Evolutionary conservation across 2,329 filamentous ascomycete genomes (phyloP), one percentile per base, ranked within the genome.

Genomic region (Xylaria hypoxylon): DNA sequence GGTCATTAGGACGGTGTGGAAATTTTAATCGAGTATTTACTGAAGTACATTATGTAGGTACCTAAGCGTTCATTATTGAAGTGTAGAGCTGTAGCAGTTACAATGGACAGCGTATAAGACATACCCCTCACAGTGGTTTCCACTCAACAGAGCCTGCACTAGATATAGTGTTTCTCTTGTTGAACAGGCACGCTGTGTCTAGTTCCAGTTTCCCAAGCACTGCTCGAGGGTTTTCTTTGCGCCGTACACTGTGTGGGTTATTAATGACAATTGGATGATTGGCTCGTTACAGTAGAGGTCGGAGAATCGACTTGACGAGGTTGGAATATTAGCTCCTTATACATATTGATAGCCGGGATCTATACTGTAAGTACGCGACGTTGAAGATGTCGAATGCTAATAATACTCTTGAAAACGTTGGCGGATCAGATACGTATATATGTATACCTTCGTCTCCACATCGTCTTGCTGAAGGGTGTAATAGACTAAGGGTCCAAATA

Each of bases 231-330:
- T 35, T 26, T 6, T 42, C n/a, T n/a, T 24, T 38, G 13, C 10
- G 22, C 28, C 4, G 31, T 59, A 40, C 31, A 40, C 31, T 60
- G 17, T 45, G 38, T 45, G 48, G 28, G 2, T 59, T 62, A 26
- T 17, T 19, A 57, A 50, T 57, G 3, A n/a, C n/a, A 3, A 50
- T 22, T n/a, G 44, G 31, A 15, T 44, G 26, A 11, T 44, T 24
- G 17, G 33, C 26, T 38, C 35, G 6, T 53, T 47, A 2, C 8
- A n/a, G n/a, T n/a, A n/a, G 22, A 51, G 17, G 38, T 4, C 11
- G 3, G 40, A 19, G 5, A 31, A 28, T 17, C 24, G 28, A 10
- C 26, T 2, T 51, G 48, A 33, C 47, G 48, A 51, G 26, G 8
- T 51, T 22, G 28, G 11, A 8, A 38, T 38, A 8, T 38, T 38